Percentiles rank a stretch among this genome's conserved stretches.
These are phyloP conservation scores for Penicillium italicum DNA, from an alignment of 2,329 filamentous ascomycete species.

Conservation along the genomic window DNA sequence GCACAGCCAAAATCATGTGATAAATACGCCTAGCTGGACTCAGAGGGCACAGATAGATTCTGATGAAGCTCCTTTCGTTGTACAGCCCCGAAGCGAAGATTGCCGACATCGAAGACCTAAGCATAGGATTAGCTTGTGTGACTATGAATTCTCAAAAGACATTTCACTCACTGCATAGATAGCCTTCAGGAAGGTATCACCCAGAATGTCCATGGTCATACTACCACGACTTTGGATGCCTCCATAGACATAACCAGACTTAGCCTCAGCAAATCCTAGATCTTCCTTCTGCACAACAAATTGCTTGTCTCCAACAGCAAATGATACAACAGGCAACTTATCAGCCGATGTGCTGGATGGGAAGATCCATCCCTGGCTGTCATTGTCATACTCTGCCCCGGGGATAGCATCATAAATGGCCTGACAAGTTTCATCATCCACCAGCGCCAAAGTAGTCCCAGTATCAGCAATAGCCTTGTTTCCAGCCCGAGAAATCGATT, in stretches of 20 bases:
- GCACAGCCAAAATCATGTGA: neutral
- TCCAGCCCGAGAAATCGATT: conserved; percentile 47
- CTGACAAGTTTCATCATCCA: conserved; percentile 59
- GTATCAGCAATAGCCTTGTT: conserved; percentile 71
- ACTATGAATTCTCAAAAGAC: neutral
- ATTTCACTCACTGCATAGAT: conserved; percentile 56
- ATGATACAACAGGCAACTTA: conserved; percentile 57
- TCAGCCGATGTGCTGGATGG: conserved; percentile 52
- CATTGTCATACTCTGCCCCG: conserved; percentile 54
- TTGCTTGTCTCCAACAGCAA: conserved; percentile 61
- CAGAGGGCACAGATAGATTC: conserved; percentile 18
- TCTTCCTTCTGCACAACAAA: conserved; percentile 63
- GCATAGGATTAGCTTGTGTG: neutral
- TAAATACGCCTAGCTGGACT: neutral
- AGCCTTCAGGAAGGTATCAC: conserved; percentile 61
- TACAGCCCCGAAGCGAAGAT: conserved; percentile 57
- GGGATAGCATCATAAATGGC: conserved; percentile 63
- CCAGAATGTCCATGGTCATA: conserved; percentile 60
- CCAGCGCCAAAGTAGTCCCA: conserved; percentile 64
- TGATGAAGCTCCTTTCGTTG: conserved; percentile 48
- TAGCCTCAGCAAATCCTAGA: conserved; percentile 56
- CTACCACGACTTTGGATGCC: conserved; percentile 62
- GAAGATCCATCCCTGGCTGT: conserved; percentile 62
- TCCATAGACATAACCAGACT: conserved; percentile 57
- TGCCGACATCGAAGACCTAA: conserved; percentile 62